These are phyloP conservation scores for Pichia nakasei DNA, from an alignment of 805 yeast genomes.

Conservation along the genomic window DNA sequence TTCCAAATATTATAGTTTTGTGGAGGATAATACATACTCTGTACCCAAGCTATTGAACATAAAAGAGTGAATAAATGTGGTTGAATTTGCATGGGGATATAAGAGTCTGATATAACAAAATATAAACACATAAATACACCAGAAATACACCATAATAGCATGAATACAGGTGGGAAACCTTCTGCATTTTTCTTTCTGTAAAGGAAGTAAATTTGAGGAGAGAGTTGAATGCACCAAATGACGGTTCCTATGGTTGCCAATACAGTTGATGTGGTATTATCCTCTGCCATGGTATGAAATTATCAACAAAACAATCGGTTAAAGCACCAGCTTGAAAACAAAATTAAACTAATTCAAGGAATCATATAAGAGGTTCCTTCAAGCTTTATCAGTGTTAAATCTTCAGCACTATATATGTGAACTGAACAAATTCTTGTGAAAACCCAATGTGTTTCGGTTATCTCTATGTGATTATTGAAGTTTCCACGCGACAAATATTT, in stretches of 20 bases:
- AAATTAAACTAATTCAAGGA: background rate
- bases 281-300: slow-evolving; percentile 11
- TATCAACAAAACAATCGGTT: background rate
- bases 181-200: slow-evolving; percentile 70
- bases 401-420: too few species aligned
- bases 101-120: slow-evolving; percentile 61
- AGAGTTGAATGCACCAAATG: slow-evolving; percentile 85
- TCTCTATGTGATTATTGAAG: too few species aligned
- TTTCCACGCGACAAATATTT: too few species aligned
- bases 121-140: slow-evolving; percentile 87
- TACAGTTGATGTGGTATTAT: slow-evolving; percentile 51
- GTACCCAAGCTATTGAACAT: slow-evolving; percentile 58
- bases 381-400: too few species aligned
- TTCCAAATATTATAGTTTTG: slow-evolving; percentile 28
- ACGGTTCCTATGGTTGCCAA: slow-evolving; percentile 87
- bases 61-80: slow-evolving; percentile 76
- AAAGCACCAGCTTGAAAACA: background rate
- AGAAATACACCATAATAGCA: slow-evolving; percentile 72
- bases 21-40: slow-evolving; percentile 69
- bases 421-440: too few species aligned
- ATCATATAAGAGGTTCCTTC: too few species aligned
- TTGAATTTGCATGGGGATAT: slow-evolving; percentile 74
- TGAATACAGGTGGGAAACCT: slow-evolving; percentile 86
- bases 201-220: slow-evolving; percentile 66
- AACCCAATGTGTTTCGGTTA: too few species aligned